Conservation (phyloP, 495 filamentous ascomycete species). For the Podospora anserina region DNA sequence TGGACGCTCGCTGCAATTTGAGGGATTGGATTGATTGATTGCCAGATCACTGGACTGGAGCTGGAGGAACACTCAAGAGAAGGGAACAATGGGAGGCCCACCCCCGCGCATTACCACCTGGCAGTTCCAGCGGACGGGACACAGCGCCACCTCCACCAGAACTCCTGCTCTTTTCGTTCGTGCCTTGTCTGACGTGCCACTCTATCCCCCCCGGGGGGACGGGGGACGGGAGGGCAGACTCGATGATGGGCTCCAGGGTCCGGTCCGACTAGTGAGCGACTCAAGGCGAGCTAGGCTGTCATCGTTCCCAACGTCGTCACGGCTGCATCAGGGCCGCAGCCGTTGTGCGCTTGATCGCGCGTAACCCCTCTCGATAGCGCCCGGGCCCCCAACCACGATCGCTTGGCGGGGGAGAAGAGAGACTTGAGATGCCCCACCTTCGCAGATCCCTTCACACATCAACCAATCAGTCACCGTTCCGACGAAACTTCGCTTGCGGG, state of each 20-base stretch:
- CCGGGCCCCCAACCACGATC: neutral
- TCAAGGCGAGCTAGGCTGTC: neutral
- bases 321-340: neutral
- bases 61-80: neutral
- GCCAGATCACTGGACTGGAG: neutral
- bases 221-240: too few relatives aligned
- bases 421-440: neutral
- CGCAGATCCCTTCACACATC: neutral
- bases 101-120: neutral
- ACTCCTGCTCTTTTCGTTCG: neutral
- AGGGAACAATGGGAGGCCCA: neutral
- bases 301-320: slow-evolving; percentile 1
- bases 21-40: slow-evolving; percentile 11
- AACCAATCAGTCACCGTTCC: neutral
- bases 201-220: too few relatives aligned
- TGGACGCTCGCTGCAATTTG: slow-evolving; percentile 10
- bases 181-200: neutral
- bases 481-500: neutral
- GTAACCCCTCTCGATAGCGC: neutral
- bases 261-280: neutral
- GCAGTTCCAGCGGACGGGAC: neutral
- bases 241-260: too few relatives aligned
- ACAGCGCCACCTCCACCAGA: slow-evolving; percentile 2
- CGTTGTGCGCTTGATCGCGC: neutral
- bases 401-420: neutral